Conservation (phyloP, 1,284 basidiomycete species). For the Porphyrellus sp. region DNA sequence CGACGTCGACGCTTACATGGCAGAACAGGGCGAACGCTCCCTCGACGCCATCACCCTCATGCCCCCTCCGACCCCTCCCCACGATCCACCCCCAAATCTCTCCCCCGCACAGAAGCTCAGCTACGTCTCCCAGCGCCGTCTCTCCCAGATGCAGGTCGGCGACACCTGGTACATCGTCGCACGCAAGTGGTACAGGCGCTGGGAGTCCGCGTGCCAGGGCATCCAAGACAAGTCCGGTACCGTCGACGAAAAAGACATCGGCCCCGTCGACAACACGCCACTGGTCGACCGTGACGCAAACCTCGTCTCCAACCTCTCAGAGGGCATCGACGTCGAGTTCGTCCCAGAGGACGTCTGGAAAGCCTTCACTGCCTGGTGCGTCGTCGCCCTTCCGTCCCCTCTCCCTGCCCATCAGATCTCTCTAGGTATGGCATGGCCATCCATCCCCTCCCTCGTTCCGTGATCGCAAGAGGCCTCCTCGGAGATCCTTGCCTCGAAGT, state of each 20-base stretch:
- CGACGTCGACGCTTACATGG: slow-evolving; percentile 73
- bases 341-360: slow-evolving; percentile 75
- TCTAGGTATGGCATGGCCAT: slow-evolving; percentile 69
- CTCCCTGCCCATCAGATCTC: slow-evolving; percentile 3
- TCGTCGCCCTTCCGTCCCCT: slow-evolving; percentile 10
- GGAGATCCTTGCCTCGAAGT: slow-evolving; percentile 71
- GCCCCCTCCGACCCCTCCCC: slow-evolving; percentile 24
- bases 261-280: slow-evolving; percentile 70
- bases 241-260: slow-evolving; percentile 59
- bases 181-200: slow-evolving; percentile 69
- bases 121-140: slow-evolving; percentile 47
- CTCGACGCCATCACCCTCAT: slow-evolving; percentile 26
- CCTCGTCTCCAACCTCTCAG: slow-evolving; percentile 48
- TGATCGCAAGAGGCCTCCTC: slow-evolving; percentile 57
- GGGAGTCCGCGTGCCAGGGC: slow-evolving; percentile 68
- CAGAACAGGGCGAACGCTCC: slow-evolving; percentile 54
- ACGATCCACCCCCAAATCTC: slow-evolving; percentile 26
- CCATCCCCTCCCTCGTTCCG: slow-evolving; percentile 59
- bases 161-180: slow-evolving; percentile 80
- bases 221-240: slow-evolving; percentile 63
- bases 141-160: slow-evolving; percentile 53
- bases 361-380: slow-evolving; percentile 65
- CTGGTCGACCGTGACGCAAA: slow-evolving; percentile 57
- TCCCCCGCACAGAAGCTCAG: slow-evolving; percentile 46
- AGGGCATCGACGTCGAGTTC: slow-evolving; percentile 77